Percentiles rank a stretch among this genome's conserved stretches.
Evolutionary conservation across 192 early-diverging fungal genomes (phyloP).

Genomic region (Tieghemiomyces parasiticus): DNA sequence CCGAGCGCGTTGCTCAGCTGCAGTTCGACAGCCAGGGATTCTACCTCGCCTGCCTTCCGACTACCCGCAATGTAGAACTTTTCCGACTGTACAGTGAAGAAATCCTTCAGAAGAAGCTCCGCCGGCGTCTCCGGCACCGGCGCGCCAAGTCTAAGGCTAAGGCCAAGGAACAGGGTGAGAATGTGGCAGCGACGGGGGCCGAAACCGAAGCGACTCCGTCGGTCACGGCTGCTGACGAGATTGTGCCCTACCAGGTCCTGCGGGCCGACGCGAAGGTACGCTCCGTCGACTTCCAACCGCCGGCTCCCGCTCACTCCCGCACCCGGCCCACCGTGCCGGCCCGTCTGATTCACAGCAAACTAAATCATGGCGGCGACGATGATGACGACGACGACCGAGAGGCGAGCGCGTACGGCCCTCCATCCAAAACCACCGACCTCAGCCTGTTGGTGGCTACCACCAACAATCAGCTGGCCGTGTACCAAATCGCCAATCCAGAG

Average conservation of each 20-base stretch:
- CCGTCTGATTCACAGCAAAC: not conserved
- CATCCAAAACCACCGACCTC: not conserved
- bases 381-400: not conserved
- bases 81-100: constrained; percentile 61
- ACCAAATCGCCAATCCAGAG: constrained; percentile 5
- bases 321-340: not conserved
- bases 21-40: constrained; percentile 61
- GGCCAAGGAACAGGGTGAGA: constrained; percentile 25
- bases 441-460: constrained; percentile 34
- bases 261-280: constrained; percentile 63
- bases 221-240: constrained; percentile 60
- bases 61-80: constrained; percentile 69
- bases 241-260: constrained; percentile 54
- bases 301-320: not conserved
- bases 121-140: constrained; percentile 57
- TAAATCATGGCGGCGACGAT: not conserved
- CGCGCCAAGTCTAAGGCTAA: constrained; percentile 47
- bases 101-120: constrained; percentile 73
- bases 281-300: constrained; percentile 59
- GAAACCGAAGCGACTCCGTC: constrained; percentile 8
- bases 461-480: constrained; percentile 77
- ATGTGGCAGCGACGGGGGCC: constrained; percentile 12
- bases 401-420: too few relatives aligned
- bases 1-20: constrained; percentile 64
- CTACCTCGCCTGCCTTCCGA: constrained; percentile 66